A percentile compares a stretch with the other conserved stretches of the same genome.
phyloP scores from a whole-genome alignment of 768 basidiomycete species.

The Calocera cornea region DNA sequence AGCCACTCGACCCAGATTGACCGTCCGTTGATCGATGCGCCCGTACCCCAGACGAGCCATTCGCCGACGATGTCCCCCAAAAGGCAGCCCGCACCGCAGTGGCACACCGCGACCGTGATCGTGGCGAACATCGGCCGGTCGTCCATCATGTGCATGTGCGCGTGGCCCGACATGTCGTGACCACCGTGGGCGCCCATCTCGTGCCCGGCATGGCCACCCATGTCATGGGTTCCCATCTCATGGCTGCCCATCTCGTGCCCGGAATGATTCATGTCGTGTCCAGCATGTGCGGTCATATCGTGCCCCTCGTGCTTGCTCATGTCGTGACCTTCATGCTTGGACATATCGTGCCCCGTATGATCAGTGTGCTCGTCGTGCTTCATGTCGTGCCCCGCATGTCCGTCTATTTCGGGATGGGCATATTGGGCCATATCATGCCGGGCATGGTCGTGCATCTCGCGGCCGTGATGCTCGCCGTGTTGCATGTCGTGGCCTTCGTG shows the following conservation, averaged over 20 bases:
- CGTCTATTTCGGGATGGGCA: background rate
- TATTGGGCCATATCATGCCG: background rate
- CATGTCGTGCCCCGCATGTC: background rate
- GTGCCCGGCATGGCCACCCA: background rate
- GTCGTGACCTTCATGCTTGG: background rate
- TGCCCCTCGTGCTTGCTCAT: background rate
- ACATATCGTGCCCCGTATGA: background rate
- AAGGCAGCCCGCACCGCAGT: conserved; percentile 7
- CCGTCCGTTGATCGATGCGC: conserved; percentile 3
- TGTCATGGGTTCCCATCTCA: background rate
- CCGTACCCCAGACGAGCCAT: conserved; percentile 6
- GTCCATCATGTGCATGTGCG: conserved; percentile 5
- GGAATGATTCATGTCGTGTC: background rate
- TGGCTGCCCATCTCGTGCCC: background rate
- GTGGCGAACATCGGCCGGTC: conserved; percentile 7
- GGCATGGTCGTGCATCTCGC: too few relatives aligned
- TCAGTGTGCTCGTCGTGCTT: background rate
- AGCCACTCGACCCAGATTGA: conserved; percentile 8
- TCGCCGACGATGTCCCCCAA: conserved; percentile 9
- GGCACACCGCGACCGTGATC: conserved; percentile 5
- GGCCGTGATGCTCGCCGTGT: too few relatives aligned
- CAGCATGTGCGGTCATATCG: background rate
- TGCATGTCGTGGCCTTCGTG: too few relatives aligned
- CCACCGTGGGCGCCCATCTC: background rate
- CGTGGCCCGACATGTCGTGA: background rate